Evolutionary conservation across 306 rosid genomes (phyloP).

Genomic region (Carpinus viminea): DNA sequence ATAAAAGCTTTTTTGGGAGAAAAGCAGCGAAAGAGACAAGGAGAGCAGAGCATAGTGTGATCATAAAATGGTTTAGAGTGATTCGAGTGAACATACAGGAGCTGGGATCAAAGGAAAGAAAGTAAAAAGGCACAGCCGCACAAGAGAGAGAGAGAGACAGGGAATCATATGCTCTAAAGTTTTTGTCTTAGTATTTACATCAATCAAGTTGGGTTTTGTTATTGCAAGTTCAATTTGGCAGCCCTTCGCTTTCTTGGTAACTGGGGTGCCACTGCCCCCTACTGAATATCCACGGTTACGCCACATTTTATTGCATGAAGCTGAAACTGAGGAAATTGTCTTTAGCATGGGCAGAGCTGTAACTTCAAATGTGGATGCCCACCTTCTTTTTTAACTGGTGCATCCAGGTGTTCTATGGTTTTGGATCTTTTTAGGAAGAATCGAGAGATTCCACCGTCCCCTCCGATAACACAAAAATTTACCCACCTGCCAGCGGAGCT

Average conservation of each 20-base stretch:
- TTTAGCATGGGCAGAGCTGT: background rate
- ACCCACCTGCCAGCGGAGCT: too few species aligned
- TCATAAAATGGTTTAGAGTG: slow-evolving; percentile 33
- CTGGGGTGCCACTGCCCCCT: background rate
- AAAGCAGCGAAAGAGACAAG: slow-evolving; percentile 41
- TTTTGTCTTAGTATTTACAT: slow-evolving; percentile 18
- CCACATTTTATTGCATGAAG: background rate
- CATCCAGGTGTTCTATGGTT: too few species aligned
- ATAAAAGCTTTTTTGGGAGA: slow-evolving; percentile 31
- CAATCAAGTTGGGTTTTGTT: slow-evolving; percentile 15
- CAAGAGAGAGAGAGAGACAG: slow-evolving; percentile 6
- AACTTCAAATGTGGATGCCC: background rate
- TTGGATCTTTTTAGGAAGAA: too few species aligned
- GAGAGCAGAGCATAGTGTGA: slow-evolving; percentile 17
- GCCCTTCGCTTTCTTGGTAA: slow-evolving; percentile 19
- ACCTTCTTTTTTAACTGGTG: background rate
- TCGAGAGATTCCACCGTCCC: too few species aligned
- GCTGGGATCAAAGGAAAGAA: slow-evolving; percentile 22
- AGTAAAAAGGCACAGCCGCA: slow-evolving; percentile 12
- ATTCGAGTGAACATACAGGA: slow-evolving; percentile 14
- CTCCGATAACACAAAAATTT: too few species aligned
- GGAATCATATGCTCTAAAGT: slow-evolving; percentile 37
- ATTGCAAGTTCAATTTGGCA: slow-evolving; percentile 7
- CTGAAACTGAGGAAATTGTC: background rate
- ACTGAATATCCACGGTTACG: background rate